Evolutionary conservation across 2,329 filamentous ascomycete genomes (phyloP).

Genomic region (Orbilia ellipsospora): DNA sequence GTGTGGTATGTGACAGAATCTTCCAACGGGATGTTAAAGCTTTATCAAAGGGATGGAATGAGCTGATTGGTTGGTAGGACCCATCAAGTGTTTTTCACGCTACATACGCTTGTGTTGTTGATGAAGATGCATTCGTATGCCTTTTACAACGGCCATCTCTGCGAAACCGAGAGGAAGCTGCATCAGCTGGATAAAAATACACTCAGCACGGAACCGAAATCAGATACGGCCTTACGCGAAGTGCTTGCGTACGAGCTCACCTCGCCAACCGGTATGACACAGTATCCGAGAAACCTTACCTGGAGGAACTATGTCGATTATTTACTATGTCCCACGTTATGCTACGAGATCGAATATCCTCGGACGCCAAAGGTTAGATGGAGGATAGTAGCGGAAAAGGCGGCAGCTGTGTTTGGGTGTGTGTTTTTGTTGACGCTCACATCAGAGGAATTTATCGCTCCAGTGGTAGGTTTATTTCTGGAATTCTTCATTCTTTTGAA

Average conservation of each 20-base stretch:
- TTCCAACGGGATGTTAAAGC: no score
- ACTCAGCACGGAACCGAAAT: conserved; percentile 64
- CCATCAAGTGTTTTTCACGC: conserved; percentile 89
- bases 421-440: conserved; percentile 93
- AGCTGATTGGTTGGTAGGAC: conserved; percentile 70
- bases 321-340: conserved; percentile 90
- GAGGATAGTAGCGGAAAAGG: conserved; percentile 84
- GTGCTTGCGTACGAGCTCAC: conserved; percentile 91
- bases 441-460: conserved; percentile 94
- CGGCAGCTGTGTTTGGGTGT: conserved; percentile 86
- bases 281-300: conserved; percentile 89
- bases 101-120: conserved; percentile 88
- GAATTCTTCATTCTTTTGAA: neutral
- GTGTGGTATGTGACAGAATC: conserved; percentile 67
- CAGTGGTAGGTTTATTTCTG: conserved; percentile 75
- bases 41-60: neutral
- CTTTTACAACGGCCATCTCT: conserved; percentile 97
- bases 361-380: conserved; percentile 79
- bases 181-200: conserved; percentile 77
- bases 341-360: conserved; percentile 97
- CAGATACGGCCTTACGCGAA: conserved; percentile 77
- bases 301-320: conserved; percentile 85
- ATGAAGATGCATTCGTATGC: conserved; percentile 99
- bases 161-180: conserved; percentile 84
- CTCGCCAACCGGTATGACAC: conserved; percentile 86